Evolutionary conservation across 306 rosid genomes (phyloP).

Genomic region (Pterocarpus macrocarpus): DNA sequence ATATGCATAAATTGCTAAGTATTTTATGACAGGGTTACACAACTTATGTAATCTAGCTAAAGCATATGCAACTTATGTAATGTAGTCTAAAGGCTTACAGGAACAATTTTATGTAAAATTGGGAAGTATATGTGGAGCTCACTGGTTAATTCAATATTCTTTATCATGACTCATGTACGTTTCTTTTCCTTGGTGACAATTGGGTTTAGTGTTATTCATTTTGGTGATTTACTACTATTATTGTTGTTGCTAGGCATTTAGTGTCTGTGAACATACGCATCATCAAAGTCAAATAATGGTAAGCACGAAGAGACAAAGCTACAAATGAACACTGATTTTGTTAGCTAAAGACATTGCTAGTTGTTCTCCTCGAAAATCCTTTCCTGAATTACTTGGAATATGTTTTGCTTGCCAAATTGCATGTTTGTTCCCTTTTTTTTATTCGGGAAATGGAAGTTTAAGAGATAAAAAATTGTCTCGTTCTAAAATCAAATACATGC

Average conservation of each 20-base stretch:
- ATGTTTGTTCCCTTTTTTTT: background rate
- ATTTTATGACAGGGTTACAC: no score
- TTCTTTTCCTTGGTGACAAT: no score
- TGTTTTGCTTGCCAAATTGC: background rate
- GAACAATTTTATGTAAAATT: no score
- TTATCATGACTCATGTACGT: no score
- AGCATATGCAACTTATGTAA: no score
- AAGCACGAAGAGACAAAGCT: background rate
- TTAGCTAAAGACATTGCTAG: background rate
- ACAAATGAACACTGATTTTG: background rate
- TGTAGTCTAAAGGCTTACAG: no score
- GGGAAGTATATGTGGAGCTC: no score
- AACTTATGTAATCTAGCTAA: no score
- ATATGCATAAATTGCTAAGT: no score
- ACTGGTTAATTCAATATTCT: no score
- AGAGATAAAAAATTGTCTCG: background rate
- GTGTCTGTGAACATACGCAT: background rate
- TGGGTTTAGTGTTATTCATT: no score
- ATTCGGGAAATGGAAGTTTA: background rate
- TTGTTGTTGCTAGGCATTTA: background rate
- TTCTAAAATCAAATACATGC: background rate
- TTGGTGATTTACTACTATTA: no score
- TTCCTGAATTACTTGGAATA: background rate
- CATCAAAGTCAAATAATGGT: background rate
- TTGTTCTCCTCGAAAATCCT: background rate